Base-by-base conservation (phyloP, 225 moss, liverwort and hornwort genomes). In the Physcomitrium patens region DNA sequence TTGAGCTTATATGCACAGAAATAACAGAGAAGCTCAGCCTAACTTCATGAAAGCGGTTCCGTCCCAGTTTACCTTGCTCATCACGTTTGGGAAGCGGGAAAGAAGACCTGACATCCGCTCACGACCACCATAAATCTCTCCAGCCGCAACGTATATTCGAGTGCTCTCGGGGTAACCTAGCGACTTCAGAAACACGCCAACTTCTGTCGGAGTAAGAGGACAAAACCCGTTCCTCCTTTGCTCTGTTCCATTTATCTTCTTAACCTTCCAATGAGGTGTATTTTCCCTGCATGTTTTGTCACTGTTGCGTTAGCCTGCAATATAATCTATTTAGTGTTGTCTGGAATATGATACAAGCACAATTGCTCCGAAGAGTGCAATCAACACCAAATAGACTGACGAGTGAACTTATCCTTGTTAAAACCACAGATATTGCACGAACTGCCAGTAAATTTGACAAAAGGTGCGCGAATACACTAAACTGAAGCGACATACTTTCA, bases 191-290 rank as follows among this genome's bases (percentile, higher is more conserved):
- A 99, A 95, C n/a, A 99, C 77, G n/a, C 95, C 99, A 24, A 99
- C 93, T 74, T 99, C 99, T 9, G 75, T 90, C 17, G 99, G 99
- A 77, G 91, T 95, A 27, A 99, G 89, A 16, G 99, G 99, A 72
- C 99, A 99, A 13, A 83, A 86, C 11, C 99, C 99, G 62, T 84
- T 89, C 3, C 68, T 80, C 78, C 99, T 88, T 78, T 99, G 95
- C 26, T 88, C 81, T 19, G 52, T 59, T 12, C 87, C 64, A 50
- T 99, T 86, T 10, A 93, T 95, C 27, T 81, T 87, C 74, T 99
- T 99, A 0, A 86, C 63, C 84, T 71, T 95, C 99, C 99, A 99
- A 57, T 99, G 85, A 10, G 85, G 61, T 1, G 99, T 99, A 14
- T 66, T 64, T 71, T 86, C 76, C 77, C 99, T 99, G 85, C 67